Base-by-base conservation (phyloP, 345 rosid genomes). In the Lumnitzera racemosa region DNA sequence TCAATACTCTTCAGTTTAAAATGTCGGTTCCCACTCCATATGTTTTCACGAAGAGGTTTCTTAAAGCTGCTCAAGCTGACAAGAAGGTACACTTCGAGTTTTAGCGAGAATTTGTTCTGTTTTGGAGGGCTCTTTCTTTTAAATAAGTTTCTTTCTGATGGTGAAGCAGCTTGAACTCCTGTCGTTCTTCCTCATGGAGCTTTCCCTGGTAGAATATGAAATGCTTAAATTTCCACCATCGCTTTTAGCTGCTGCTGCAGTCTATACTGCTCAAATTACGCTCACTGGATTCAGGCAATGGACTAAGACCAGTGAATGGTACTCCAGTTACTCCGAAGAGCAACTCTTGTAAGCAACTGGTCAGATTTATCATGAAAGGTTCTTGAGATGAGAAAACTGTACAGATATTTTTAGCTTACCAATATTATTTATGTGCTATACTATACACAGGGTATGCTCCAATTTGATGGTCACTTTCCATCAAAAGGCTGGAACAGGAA, bases 11-110 rank as follows among this genome's bases (percentile, higher is more conserved):
- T 51, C 87, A 86, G 52, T 94, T 88, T 58, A 88, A 94, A 59
- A 61, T 94, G 62, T 90, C 89, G 49, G 58, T 86, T 24, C 96
- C 99, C 46, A 90, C 99, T 62, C 89, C 97, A 2, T 94, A 83
- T 74, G 96, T 90, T 72, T 94, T 94, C 62, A 83, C 69, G 77
- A 72, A 65, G 59, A 75, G 79, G 62, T 72, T 66, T 59, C 73
- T 79, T 16, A 75, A 70, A n/a, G 71, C 70, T 24, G 72, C 80
- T 13, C 58, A 57, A 59, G 64, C 74, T 56, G 74, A 78, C 63
- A 72, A 56, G 56, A 72, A 75, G 71, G 82, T 74, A 14, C 12
- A 48, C 15, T 31, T 52, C 16, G 15, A 53, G 13, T 17, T n/a
- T 17, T 20, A n/a, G 14, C 36, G 27, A 49, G 31, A 27, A 11